A percentile compares a stretch with the other conserved stretches of the same genome.
Evolutionary conservation across 148 eudicot genomes (phyloP).

Genomic region (Drosera capensis): DNA sequence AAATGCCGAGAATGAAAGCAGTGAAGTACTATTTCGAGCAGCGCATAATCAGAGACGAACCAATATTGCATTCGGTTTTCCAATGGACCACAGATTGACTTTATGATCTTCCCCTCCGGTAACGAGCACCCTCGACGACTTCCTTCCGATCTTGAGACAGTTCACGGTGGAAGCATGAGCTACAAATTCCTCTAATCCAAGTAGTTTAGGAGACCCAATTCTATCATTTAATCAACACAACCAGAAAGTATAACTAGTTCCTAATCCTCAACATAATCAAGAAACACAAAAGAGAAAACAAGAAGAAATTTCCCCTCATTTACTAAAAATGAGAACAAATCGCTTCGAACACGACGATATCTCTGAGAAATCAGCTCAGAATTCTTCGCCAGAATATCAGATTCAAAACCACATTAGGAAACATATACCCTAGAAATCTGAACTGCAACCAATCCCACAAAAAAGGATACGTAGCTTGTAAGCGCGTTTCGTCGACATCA

Average conservation of each 20-base stretch:
- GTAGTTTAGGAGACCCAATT: slow-evolving; percentile 30
- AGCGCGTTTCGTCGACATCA: slow-evolving; percentile 81
- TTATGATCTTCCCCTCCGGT: slow-evolving; percentile 99
- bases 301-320: no score
- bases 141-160: slow-evolving; percentile 90
- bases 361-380: neutral
- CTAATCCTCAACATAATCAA: no score
- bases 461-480: slow-evolving; percentile 98
- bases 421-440: neutral
- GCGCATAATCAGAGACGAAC: slow-evolving; percentile 22
- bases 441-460: neutral
- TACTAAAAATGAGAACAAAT: no score
- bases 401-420: no score
- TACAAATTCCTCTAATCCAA: slow-evolving; percentile 79
- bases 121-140: slow-evolving; percentile 84
- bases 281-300: no score
- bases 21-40: neutral
- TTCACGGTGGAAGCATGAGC: slow-evolving; percentile 84
- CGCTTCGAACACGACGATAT: neutral
- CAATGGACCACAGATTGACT: slow-evolving; percentile 98
- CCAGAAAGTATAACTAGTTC: no score
- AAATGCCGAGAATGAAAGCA: no score
- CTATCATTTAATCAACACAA: slow-evolving; percentile 49
- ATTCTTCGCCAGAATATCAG: no score
- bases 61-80: slow-evolving; percentile 91